A percentile compares a stretch with the other conserved stretches of the same genome.
phyloP scores from a whole-genome alignment of 179 eudicot genomes.

The Spergularia azorica region DNA sequence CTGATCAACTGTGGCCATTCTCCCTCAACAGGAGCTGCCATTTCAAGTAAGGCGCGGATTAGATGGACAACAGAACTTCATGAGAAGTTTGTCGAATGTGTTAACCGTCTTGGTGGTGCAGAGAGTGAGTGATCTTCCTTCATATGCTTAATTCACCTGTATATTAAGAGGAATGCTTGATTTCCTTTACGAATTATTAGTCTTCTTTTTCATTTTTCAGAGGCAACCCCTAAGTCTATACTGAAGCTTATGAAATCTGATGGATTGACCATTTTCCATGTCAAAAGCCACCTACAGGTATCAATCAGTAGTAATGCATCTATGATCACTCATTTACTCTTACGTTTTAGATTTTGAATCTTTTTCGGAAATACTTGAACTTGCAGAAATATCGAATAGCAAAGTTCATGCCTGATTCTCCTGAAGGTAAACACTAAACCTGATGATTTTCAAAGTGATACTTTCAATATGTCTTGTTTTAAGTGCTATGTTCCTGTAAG shows the following conservation, averaged over 20 bases:
- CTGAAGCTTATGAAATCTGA: constrained; percentile 83
- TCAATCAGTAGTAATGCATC: not conserved
- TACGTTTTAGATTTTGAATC: constrained; percentile 1
- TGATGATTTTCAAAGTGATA: not conserved
- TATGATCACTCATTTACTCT: not conserved
- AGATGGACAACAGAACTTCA: constrained; percentile 78
- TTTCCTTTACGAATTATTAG: not conserved
- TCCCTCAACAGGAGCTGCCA: constrained; percentile 27
- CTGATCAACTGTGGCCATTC: constrained; percentile 27
- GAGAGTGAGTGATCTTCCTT: constrained; percentile 54
- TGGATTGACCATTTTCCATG: constrained; percentile 91
- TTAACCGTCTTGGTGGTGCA: constrained; percentile 77
- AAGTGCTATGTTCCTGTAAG: not conserved
- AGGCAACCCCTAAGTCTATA: constrained; percentile 98
- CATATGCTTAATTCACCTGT: not conserved
- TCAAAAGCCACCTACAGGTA: constrained; percentile 97
- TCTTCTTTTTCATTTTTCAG: constrained; percentile 29
- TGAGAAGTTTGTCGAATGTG: constrained; percentile 79
- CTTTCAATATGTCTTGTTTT: constrained; percentile 6
- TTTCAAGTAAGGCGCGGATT: constrained; percentile 55
- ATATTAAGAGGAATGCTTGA: not conserved
- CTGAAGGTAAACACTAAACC: constrained; percentile 55
- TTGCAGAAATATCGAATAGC: constrained; percentile 86
- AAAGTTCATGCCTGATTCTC: constrained; percentile 65
- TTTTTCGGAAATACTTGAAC: constrained; percentile 5